Evolutionary conservation across 371 early-diverging fungal species (phyloP).

Genomic region (Funneliformis caledonium): DNA sequence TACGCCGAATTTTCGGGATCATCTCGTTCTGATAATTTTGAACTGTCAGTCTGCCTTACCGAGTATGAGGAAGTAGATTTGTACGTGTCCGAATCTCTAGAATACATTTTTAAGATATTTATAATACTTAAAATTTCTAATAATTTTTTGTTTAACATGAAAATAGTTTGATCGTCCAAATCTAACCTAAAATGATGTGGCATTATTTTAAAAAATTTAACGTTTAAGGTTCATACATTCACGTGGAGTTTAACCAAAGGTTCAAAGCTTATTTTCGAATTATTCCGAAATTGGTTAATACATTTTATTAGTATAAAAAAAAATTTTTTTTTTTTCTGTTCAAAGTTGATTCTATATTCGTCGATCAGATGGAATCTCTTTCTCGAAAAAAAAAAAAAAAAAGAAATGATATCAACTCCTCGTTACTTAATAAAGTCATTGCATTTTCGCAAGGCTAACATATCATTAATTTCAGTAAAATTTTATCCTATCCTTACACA

Average conservation of each 20-base stretch:
- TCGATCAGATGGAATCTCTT: neutral
- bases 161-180: neutral
- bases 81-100: neutral
- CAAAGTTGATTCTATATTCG: neutral
- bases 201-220: neutral
- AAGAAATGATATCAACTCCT: neutral
- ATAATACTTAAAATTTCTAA: neutral
- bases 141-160: neutral
- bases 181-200: neutral
- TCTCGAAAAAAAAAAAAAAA: neutral
- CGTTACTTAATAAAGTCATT: neutral
- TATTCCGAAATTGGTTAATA: neutral
- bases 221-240: neutral
- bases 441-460: neutral
- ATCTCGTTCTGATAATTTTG: neutral
- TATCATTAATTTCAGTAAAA: neutral
- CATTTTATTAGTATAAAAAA: neutral
- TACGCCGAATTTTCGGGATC: conserved; percentile 7
- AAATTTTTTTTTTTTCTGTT: neutral
- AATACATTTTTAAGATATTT: neutral
- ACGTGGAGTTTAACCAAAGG: neutral
- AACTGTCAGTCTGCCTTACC: neutral
- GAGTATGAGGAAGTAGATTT: neutral
- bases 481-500: neutral
- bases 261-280: neutral